A percentile compares a stretch with the other conserved stretches of the same genome.
These are phyloP conservation scores for Colletotrichum salicis DNA, from an alignment of 2,329 filamentous ascomycete genomes.

Conservation along the genomic window DNA sequence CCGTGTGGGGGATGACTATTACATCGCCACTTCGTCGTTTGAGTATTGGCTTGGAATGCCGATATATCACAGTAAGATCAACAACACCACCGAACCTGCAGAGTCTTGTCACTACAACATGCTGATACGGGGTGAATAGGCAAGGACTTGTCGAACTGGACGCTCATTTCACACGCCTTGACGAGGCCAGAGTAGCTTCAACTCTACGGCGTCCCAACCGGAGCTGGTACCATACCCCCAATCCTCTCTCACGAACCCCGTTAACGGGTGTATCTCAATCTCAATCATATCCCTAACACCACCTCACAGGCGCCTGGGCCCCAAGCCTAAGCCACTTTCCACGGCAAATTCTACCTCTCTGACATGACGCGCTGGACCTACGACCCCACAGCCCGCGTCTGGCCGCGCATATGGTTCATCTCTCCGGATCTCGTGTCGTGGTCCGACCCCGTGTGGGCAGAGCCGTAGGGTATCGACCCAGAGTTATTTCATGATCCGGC, in stretches of 20 bases:
- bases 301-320: slow-evolving; percentile 15
- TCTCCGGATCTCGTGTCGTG: slow-evolving; percentile 34
- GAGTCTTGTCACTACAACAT: too few relatives aligned
- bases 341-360: slow-evolving; percentile 17
- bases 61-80: slow-evolving; percentile 54
- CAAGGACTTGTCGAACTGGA: slow-evolving; percentile 54
- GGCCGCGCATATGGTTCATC: slow-evolving; percentile 42
- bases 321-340: slow-evolving; percentile 17
- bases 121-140: slow-evolving; percentile 40
- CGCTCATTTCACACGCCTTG: slow-evolving; percentile 42
- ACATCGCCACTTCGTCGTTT: slow-evolving; percentile 64
- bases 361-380: slow-evolving; percentile 47
- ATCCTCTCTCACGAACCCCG: too few relatives aligned
- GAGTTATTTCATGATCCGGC: slow-evolving; percentile 34
- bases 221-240: neutral
- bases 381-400: slow-evolving; percentile 50
- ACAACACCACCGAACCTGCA: too few relatives aligned
- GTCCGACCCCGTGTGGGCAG: slow-evolving; percentile 25
- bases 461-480: slow-evolving; percentile 31
- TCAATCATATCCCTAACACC: neutral
- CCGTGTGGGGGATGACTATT: slow-evolving; percentile 60
- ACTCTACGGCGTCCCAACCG: slow-evolving; percentile 19
- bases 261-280: too few relatives aligned
- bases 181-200: slow-evolving; percentile 23
- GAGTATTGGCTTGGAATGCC: slow-evolving; percentile 64